Conservation (phyloP, 805 yeast genomes). For the Groenewaldozyma salmanticensis region DNA sequence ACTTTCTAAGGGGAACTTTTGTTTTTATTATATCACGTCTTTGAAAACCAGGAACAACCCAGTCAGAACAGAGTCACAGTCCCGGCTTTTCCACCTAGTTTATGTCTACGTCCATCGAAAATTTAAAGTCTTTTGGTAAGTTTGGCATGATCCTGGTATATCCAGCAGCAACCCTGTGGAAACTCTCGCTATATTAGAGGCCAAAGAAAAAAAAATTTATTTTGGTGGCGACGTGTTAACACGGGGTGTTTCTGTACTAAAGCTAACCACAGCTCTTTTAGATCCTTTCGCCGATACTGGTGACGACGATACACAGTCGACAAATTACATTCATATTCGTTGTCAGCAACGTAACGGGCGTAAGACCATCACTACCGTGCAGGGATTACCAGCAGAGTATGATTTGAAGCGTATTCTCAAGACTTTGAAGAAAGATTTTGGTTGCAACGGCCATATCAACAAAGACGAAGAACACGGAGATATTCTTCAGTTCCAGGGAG, state of each 20-base stretch:
- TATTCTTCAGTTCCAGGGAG: slow-evolving; percentile 97
- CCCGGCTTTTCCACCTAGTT: slow-evolving; percentile 19
- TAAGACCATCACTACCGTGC: slow-evolving; percentile 95
- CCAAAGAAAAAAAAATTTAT: background rate
- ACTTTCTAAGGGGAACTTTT: too few relatives aligned
- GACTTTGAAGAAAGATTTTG: slow-evolving; percentile 94
- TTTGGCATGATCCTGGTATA: background rate
- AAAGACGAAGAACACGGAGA: slow-evolving; percentile 95
- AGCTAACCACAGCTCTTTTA: slow-evolving; percentile 13
- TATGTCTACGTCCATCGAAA: slow-evolving; percentile 74
- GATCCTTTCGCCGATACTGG: slow-evolving; percentile 99
- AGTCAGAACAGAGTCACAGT: too few relatives aligned
- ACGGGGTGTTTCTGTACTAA: background rate
- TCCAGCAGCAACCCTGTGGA: too few relatives aligned
- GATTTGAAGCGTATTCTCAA: slow-evolving; percentile 89
- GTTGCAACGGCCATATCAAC: slow-evolving; percentile 97
- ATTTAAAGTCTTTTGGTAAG: slow-evolving; percentile 36
- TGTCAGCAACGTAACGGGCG: slow-evolving; percentile 99
- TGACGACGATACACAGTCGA: slow-evolving; percentile 95
- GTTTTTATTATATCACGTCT: too few relatives aligned
- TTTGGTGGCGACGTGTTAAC: background rate
- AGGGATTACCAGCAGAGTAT: slow-evolving; percentile 92
- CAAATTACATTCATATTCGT: slow-evolving; percentile 93
- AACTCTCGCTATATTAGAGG: too few relatives aligned
- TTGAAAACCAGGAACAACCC: too few relatives aligned